Percentiles rank a stretch among this genome's conserved stretches.
Evolutionary conservation across 2,329 filamentous ascomycete species (phyloP).

Genomic region (Aspergillus ibericus): DNA sequence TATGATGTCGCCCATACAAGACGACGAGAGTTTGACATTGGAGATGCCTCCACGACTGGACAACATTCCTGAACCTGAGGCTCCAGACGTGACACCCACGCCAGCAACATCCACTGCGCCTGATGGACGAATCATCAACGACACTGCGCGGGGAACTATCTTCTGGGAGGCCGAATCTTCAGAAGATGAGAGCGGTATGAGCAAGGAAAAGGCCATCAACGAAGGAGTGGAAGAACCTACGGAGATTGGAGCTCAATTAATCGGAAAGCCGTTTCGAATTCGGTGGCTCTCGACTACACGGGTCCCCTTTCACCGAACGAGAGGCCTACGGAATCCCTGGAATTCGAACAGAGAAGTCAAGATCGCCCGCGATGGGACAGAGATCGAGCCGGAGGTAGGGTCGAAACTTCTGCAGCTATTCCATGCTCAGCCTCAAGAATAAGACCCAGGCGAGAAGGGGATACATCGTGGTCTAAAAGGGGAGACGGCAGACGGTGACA

Average conservation of each 20-base stretch:
- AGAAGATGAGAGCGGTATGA: slow-evolving; percentile 36
- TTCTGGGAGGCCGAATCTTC: slow-evolving; percentile 88
- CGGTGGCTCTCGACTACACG: slow-evolving; percentile 84
- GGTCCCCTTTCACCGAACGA: slow-evolving; percentile 84
- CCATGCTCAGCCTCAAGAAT: slow-evolving; percentile 49
- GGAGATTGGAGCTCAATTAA: slow-evolving; percentile 60
- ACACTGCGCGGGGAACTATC: slow-evolving; percentile 89
- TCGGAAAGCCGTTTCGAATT: slow-evolving; percentile 88
- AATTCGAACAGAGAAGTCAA: slow-evolving; percentile 95
- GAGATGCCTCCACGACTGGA: slow-evolving; percentile 68
- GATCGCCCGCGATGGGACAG: slow-evolving; percentile 91
- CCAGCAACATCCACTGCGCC: slow-evolving; percentile 76
- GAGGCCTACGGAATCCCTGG: slow-evolving; percentile 87
- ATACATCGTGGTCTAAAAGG: neutral
- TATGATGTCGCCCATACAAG: slow-evolving; percentile 81
- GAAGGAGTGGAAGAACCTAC: slow-evolving; percentile 46
- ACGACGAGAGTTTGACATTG: slow-evolving; percentile 69
- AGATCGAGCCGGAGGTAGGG: slow-evolving; percentile 81
- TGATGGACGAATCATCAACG: slow-evolving; percentile 84
- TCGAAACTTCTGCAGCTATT: slow-evolving; percentile 77
- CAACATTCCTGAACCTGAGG: slow-evolving; percentile 59
- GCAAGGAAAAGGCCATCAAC: slow-evolving; percentile 48
- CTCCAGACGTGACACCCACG: slow-evolving; percentile 77
- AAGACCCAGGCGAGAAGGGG: neutral
- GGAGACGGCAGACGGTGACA: neutral